Conservation (phyloP, 2,329 filamentous ascomycete genomes). For the Claviceps sp. region DNA sequence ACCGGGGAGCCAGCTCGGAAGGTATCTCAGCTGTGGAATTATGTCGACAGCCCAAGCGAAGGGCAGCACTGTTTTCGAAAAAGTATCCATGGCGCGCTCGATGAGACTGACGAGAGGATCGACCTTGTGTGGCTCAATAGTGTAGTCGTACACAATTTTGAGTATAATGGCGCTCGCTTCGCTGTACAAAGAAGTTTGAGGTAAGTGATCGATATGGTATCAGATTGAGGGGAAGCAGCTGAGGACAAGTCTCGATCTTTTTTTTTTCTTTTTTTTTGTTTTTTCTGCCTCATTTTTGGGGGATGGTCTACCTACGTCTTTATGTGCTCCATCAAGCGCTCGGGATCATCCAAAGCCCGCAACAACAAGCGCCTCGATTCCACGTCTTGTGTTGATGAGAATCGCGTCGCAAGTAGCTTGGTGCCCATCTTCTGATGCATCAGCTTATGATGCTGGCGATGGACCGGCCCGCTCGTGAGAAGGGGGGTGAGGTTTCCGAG, state of each 20-base stretch:
- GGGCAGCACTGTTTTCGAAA: constrained; percentile 16
- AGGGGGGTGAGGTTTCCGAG: not conserved
- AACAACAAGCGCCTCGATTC: not conserved
- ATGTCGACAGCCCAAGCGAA: constrained; percentile 20
- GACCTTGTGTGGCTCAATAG: constrained; percentile 14
- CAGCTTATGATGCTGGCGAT: not conserved
- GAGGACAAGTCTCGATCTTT: too few species aligned
- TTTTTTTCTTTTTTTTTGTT: too few species aligned
- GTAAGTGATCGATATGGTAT: too few species aligned
- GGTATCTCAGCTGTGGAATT: constrained; percentile 15
- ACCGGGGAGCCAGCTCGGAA: constrained; percentile 19
- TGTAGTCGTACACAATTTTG: constrained; percentile 17
- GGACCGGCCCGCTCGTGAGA: not conserved
- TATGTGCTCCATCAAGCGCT: not conserved
- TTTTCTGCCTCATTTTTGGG: too few species aligned
- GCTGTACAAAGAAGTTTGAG: not conserved
- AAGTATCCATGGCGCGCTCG: constrained; percentile 16
- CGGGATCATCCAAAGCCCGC: not conserved
- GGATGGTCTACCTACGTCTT: not conserved
- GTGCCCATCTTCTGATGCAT: not conserved
- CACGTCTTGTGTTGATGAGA: not conserved
- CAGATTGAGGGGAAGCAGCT: too few species aligned
- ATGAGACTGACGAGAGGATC: constrained; percentile 19
- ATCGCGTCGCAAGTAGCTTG: not conserved
- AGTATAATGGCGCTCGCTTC: not conserved